Conservation (phyloP, 2,329 filamentous ascomycete species). For the Fusarium tricinctum region DNA sequence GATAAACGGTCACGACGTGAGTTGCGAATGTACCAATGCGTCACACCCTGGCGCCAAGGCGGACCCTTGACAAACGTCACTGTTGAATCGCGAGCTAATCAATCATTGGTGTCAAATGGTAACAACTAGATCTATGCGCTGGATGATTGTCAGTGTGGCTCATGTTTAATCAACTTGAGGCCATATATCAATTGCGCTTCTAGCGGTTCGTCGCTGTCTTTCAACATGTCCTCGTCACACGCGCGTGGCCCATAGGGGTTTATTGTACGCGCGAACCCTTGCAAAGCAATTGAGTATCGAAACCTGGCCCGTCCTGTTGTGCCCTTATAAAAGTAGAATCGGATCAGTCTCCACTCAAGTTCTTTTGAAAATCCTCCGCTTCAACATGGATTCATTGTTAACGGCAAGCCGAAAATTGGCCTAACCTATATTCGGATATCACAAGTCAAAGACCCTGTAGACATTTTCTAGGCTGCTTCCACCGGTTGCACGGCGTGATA, state of each 20-base stretch:
- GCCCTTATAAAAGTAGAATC: conserved; percentile 31
- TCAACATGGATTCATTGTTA: conserved; percentile 22
- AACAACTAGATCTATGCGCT: conserved; percentile 8
- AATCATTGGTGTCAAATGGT: conserved; percentile 22
- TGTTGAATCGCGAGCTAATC: conserved; percentile 15
- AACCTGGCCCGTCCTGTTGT: conserved; percentile 27
- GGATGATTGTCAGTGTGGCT: conserved; percentile 35
- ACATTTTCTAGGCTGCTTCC: neutral
- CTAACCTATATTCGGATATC: conserved; percentile 9
- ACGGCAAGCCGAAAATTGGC: conserved; percentile 24
- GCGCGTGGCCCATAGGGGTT: neutral
- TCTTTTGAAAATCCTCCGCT: conserved; percentile 42
- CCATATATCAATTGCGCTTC: conserved; percentile 33
- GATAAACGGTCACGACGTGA: conserved; percentile 27
- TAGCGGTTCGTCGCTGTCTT: conserved; percentile 6
- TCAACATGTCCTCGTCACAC: conserved; percentile 13
- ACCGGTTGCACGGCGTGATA: conserved; percentile 10
- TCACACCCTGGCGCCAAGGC: conserved; percentile 32
- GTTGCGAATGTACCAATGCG: conserved; percentile 19
- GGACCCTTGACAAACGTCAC: conserved; percentile 19
- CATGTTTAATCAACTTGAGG: conserved; percentile 5
- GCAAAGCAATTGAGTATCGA: conserved; percentile 16
- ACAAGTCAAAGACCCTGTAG: conserved; percentile 11
- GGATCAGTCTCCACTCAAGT: conserved; percentile 35
- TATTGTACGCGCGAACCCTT: neutral